A percentile compares a stretch with the other conserved stretches of the same genome.
Evolutionary conservation across 2,329 filamentous ascomycete genomes (phyloP).

Genomic region (Botrytis aclada): DNA sequence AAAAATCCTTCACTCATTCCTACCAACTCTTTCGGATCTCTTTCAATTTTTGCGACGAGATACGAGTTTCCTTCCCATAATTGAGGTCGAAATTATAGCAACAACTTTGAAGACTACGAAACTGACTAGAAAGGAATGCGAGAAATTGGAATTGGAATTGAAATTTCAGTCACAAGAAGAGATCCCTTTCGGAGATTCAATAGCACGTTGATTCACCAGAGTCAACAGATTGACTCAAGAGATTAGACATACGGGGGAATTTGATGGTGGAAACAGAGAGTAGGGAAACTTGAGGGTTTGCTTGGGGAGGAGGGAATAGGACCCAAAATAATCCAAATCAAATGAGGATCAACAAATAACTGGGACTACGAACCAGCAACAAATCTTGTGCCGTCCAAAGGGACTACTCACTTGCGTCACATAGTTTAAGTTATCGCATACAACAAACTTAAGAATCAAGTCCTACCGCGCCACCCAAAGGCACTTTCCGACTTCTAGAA

Average conservation of each 20-base stretch:
- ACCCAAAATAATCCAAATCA: background rate
- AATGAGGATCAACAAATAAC: slow-evolving; percentile 10
- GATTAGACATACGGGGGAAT: background rate
- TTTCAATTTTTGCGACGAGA: background rate
- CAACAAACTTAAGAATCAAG: background rate
- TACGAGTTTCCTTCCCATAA: background rate
- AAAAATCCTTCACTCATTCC: background rate
- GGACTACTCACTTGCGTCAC: background rate
- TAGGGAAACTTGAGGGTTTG: background rate
- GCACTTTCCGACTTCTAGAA: background rate
- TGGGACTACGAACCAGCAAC: background rate
- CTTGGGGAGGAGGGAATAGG: background rate
- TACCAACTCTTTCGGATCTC: background rate
- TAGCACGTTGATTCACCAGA: background rate
- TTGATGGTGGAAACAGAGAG: background rate
- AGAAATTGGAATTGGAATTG: background rate
- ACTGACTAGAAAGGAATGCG: background rate
- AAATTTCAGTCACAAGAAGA: background rate
- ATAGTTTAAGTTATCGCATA: background rate
- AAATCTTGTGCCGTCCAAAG: background rate
- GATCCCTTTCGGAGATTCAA: background rate
- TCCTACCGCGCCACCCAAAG: background rate
- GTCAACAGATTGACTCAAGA: background rate
- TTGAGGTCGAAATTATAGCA: background rate
- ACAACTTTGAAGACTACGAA: background rate